Conservation (phyloP, 2,329 filamentous ascomycete genomes). For the Aspergillus pseudoviridinutans region DNA sequence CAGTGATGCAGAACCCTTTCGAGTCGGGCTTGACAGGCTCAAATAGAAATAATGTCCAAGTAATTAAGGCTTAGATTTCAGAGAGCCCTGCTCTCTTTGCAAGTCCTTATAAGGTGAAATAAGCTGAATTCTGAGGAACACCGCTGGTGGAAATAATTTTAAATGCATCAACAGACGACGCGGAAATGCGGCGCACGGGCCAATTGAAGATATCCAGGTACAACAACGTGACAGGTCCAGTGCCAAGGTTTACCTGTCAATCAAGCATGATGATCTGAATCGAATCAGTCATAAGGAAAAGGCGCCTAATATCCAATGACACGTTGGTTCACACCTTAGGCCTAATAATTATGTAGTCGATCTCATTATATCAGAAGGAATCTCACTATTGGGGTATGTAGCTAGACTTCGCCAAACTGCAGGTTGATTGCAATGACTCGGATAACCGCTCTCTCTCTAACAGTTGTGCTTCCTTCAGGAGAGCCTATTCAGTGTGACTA, state of each 20-base stretch:
- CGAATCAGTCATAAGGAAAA: not conserved
- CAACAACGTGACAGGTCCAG: not conserved
- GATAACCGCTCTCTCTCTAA: not conserved
- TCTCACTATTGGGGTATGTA: too few species aligned
- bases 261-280: not conserved
- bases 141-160: not conserved
- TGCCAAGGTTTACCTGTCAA: not conserved
- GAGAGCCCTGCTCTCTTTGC: not conserved
- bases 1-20: not conserved
- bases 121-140: not conserved
- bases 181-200: not conserved
- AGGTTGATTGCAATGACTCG: not conserved
- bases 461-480: not conserved
- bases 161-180: not conserved
- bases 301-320: not conserved
- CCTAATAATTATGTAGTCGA: not conserved
- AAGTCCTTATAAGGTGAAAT: not conserved
- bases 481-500: constrained; percentile 2
- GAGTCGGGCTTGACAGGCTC: not conserved
- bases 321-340: not conserved
- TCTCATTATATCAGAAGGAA: too few species aligned
- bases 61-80: not conserved
- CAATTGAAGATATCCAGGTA: not conserved
- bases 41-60: not conserved
- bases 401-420: too few species aligned